Evolutionary conservation across 495 filamentous ascomycete species (phyloP), one percentile per base, ranked within the genome.

Genomic region (Parathielavia appendiculata): DNA sequence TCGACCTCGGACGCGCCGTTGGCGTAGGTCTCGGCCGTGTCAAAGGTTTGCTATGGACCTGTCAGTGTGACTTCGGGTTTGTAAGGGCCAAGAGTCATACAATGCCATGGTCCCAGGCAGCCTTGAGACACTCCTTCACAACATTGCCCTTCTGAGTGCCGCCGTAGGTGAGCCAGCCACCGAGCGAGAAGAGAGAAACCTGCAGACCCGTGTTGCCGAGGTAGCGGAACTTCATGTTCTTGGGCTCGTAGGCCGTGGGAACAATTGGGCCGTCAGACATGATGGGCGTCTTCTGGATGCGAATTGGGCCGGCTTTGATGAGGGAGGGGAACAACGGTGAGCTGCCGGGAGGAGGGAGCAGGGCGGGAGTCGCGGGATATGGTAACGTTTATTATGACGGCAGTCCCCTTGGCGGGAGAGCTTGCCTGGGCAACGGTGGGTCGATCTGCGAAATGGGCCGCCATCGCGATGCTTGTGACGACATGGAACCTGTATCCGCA

Each of bases 1-100:
- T 89, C 83, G 49, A 81, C 68, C 69, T 92, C 89, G 16, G 82
- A 86, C 62, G 87, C 79, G 54, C 89, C 89, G 57, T 71, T 80
- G 38, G 85, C 72, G 59, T 89, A 90, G 5, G 53, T 61, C 63
- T 87, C 84, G 51, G 83, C 80, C 32, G 81, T 84, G 65, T 85
- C 82, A 59, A 83, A 92, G 82, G 70, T 71, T 69, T 72, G 70
- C 68, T 72, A 19, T 4, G 13, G 11, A 7, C 19, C 16, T 49
- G 60, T 60, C 38, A 57, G 45, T 30, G 20, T 2, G 14, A 12
- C 9, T 4, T 36, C 13, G 5, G 13, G 9, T 53, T 26, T 1
- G 41, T 2, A 12, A 12, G 16, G 11, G 13, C n/a, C 7, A 23
- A 0, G 17, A 13, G 16, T 71, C 69, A 22, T 60, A 71, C 69